Base-by-base conservation (phyloP, 2,329 filamentous ascomycete genomes). In the Fusarium miscanthi region DNA sequence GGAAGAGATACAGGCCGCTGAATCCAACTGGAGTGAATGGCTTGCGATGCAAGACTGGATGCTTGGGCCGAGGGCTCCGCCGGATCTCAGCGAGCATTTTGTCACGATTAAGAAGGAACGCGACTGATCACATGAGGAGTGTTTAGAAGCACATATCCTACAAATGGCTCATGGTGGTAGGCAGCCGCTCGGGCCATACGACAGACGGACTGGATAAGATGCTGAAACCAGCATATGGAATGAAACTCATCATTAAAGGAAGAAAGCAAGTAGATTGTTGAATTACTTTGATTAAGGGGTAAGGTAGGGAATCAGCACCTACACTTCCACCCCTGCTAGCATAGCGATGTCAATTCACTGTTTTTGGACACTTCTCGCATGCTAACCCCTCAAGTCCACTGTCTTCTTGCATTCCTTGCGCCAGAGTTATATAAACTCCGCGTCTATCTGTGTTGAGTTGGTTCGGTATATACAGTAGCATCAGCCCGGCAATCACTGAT, bases 1-100 rank as follows among this genome's bases (percentile, higher is more conserved):
- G 77, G 88, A 90, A 27, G 96, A 98, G 83, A 93, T 98, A 69
- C 89, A 93, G 70, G 88, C 85, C 19, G 95, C 95, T 0, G 95
- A 98, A 83, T 88, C 89, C 69, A 91, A 88, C 66, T 99, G 96
- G 96, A 97, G 94, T 79, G 92, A 95, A 77, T 98, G 95, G 95
- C 84, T 98, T 37, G 94, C 94, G 17, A 97, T 98, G 94, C 94
- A 97, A 81, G 95, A 98, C 81, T 98, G 95, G 95, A 97, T 97
- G 94, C 85, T 98, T n/a, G 95, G 95, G 5, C 93, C 93, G 3
- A 85, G 93, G 69, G 91, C 92, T 37, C 93, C 92, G 37, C 61
- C 63, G 6, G 72, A 78, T n/a, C 76, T 77, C 31, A 73, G 71
- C 21, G 75, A 80, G 43, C 75, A 78, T 51, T 70, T 76, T 38